Percentiles rank a stretch among this genome's conserved stretches.
phyloP scores from a whole-genome alignment of 164 flowering plant species.

The Berberis vulgaris region DNA sequence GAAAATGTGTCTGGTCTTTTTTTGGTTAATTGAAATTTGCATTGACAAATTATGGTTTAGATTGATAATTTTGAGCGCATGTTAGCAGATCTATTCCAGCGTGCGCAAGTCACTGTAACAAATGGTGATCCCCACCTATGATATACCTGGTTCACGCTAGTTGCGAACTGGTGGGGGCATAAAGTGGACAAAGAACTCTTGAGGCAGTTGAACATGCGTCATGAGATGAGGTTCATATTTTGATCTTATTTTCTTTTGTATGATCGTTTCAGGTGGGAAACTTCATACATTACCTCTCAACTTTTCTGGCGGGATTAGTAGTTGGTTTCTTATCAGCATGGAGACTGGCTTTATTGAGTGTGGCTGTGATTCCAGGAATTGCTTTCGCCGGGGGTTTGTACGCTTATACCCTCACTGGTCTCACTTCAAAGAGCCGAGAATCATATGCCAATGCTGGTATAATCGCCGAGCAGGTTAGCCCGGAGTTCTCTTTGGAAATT shows the following conservation, averaged over 20 bases:
- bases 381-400: constrained; percentile 96
- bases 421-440: constrained; percentile 88
- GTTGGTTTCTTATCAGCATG: constrained; percentile 97
- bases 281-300: constrained; percentile 91
- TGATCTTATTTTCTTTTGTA: not conserved
- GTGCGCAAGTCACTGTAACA: not conserved
- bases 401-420: constrained; percentile 88
- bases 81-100: constrained; percentile 2
- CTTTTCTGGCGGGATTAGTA: constrained; percentile 93
- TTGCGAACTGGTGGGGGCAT: not conserved
- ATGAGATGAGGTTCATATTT: not conserved
- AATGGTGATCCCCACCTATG: not conserved
- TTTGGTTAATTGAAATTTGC: no score
- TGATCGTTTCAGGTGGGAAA: constrained; percentile 68
- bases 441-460: constrained; percentile 89
- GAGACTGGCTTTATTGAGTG: constrained; percentile 82
- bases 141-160: no score
- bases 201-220: not conserved
- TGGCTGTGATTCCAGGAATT: constrained; percentile 94
- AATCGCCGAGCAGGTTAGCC: constrained; percentile 82
- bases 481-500: not conserved
- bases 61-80: not conserved
- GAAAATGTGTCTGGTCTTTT: no score
- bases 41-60: no score
- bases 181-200: not conserved